Conservation (phyloP, 1,284 basidiomycete species). For the Pholiota adiposa region DNA sequence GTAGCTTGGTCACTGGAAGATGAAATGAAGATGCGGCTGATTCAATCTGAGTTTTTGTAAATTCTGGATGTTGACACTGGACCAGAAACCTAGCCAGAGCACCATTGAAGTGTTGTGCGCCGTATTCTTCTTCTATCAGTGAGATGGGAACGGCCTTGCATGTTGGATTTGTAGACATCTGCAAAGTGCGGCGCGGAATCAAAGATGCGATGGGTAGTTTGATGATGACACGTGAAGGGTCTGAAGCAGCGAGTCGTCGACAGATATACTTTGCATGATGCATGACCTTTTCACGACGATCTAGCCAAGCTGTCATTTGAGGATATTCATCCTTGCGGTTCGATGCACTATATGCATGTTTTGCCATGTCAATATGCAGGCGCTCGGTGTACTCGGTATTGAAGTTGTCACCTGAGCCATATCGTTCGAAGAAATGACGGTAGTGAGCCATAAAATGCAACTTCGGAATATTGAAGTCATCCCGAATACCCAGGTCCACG, state of each 20-base stretch:
- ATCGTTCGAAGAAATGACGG: not conserved
- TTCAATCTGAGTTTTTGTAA: not conserved
- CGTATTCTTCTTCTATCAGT: not conserved
- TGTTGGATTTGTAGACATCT: no score
- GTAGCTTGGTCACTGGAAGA: slow-evolving; percentile 4
- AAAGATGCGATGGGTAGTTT: no score
- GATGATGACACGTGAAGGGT: no score
- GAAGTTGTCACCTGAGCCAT: slow-evolving; percentile 13
- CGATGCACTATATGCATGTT: slow-evolving; percentile 24
- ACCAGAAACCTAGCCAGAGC: not conserved
- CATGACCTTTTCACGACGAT: slow-evolving; percentile 29
- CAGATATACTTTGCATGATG: no score
- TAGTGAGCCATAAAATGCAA: slow-evolving; percentile 27
- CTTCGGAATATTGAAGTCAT: slow-evolving; percentile 43
- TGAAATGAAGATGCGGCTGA: not conserved
- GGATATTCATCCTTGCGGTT: slow-evolving; percentile 28
- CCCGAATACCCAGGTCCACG: slow-evolving; percentile 13
- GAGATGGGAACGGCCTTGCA: no score
- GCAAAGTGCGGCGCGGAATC: no score
- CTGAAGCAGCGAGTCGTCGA: no score
- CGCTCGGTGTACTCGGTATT: slow-evolving; percentile 16
- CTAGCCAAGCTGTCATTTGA: slow-evolving; percentile 31
- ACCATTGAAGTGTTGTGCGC: not conserved
- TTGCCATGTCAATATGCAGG: slow-evolving; percentile 17
- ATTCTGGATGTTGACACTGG: slow-evolving; percentile 7